Base-by-base conservation (phyloP, 2,329 filamentous ascomycete species). In the Colletotrichum spaethianum region DNA sequence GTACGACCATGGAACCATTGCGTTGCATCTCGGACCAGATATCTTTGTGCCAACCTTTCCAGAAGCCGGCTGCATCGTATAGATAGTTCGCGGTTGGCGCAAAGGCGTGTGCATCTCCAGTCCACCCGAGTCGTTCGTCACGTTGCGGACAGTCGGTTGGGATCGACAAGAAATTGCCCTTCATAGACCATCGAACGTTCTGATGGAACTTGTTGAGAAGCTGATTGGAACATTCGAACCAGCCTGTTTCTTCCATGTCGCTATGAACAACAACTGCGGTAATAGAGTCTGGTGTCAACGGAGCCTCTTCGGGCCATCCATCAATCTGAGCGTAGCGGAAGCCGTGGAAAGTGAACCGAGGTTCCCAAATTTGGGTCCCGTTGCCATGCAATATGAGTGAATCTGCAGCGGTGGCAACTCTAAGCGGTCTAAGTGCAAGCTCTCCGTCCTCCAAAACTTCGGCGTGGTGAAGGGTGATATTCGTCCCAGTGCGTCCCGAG, bases 81-180 rank as follows among this genome's bases (percentile, higher is more conserved):
- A 91, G 80, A 73, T 86, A 90, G 61, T 83, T 86, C 0, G 87
- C 84, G 0, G 87, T 86, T 0, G 86, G 85, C 0, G 82, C 79
- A 70, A 90, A 90, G 1, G 84, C 82, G 46, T 85, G 85, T 9
- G 83, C 79, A 73, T 89, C 85, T 20, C 89, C 85, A 0, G 85
- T 87, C 89, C 88, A 88, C 26, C 86, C 85, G 7, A 89, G 77
- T 0, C 87, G 82, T 77, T 90, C 87, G 64, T 90, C 87, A 1
- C 87, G 81, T 73, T 89, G 87, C 0, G 88, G 88, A 73, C 87
- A 90, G 74, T 91, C 89, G 0, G 88, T 91, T 0, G 88, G 88
- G 0, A 91, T 78, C 0, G 83, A 85, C 3, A 91, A 74, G 74
- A 91, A 91, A 74, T 91, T 91, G 0, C 88, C 88, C 36, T 84